These are phyloP conservation scores for Bacterosira constricta DNA, from an alignment of 108 stramenopile species.

Conservation along the genomic window DNA sequence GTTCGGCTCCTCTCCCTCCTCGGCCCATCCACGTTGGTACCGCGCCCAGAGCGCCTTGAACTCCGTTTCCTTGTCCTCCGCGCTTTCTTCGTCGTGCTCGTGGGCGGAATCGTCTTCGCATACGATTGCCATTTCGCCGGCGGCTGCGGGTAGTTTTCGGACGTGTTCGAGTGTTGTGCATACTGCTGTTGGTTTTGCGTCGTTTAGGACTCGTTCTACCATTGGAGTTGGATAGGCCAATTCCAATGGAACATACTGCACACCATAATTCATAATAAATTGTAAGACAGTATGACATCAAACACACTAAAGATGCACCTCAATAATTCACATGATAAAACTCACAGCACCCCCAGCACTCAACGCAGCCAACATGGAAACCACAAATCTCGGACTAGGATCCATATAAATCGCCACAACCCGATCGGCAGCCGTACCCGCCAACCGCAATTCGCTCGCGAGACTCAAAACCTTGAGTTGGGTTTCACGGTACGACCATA, in stretches of 20 bases:
- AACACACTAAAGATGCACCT: neutral
- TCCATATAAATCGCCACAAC: conserved; percentile 70
- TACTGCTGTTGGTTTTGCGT: conserved; percentile 54
- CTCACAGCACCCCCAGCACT: conserved; percentile 62
- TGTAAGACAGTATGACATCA: neutral
- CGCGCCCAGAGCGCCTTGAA: conserved; percentile 8
- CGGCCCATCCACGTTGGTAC: conserved; percentile 24
- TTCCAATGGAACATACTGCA: conserved; percentile 71
- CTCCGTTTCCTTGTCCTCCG: conserved; percentile 5
- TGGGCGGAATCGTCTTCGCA: conserved; percentile 38
- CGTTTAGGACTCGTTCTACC: conserved; percentile 58
- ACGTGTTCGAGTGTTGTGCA: conserved; percentile 27
- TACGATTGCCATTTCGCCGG: conserved; percentile 17
- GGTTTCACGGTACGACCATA: conserved; percentile 3
- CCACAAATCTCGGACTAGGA: conserved; percentile 60
- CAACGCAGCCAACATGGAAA: conserved; percentile 64
- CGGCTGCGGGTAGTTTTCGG: conserved; percentile 32
- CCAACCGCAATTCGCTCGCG: conserved; percentile 7
- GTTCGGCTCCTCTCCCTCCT: conserved; percentile 11
- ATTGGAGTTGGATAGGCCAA: conserved; percentile 73
- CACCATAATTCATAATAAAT: neutral
- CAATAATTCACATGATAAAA: neutral
- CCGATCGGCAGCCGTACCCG: conserved; percentile 17
- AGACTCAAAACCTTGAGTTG: conserved; percentile 6
- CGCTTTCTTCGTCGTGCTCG: too few relatives aligned